Evolutionary conservation across 371 early-diverging fungal genomes (phyloP), one percentile per base, ranked within the genome.

Genomic region (Mortierella sp.): DNA sequence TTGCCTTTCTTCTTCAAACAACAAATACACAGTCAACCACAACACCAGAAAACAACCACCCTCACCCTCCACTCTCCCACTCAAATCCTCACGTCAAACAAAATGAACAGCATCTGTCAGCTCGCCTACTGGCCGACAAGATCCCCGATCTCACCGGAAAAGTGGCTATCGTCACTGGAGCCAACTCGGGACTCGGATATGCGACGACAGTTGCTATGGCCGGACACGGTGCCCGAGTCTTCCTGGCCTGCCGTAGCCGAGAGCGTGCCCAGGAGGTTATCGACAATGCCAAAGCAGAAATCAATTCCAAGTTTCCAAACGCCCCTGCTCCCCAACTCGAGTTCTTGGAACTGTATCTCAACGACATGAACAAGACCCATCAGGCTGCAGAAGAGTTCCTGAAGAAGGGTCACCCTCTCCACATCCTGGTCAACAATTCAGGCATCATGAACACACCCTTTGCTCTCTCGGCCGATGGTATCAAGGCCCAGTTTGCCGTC

Each of bases 401-500:
- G 66, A 70, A 73, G 22, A 66, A 44, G 14, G 78, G 86, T 13
- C 39, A 71, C 14, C 80, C 89, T 7, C 73, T 95, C 7, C 88
- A 94, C 53, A 75, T 94, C n/a, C 85, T 95, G 64, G 74, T 95
- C n/a, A 91, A 89, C 70, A 92, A 93, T 67, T 90, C 91, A 19
- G 95, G 95, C 34, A 86, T 94, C 37, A 93, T 95, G 93, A 76
- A 77, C 14, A 80, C 85, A 14, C 95, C 95, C 0, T 90, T 88
- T 41, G 85, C 83, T 0, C 70, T 87, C 26, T 92, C 94, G 7
- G 79, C 80, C 44, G 95, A 95, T 77, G 94, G 93, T 14, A 82
- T 91, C 31, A 95, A 95, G 85, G 74, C 87, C 53, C 95, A 95
- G 85, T 93, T 92, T 69, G 93, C 88, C 3, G 87, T 89, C 34